A percentile compares a stretch with the other conserved stretches of the same genome.
phyloP scores from a whole-genome alignment of 2,329 filamentous ascomycete genomes.

The Pestalotiopsis fici region DNA sequence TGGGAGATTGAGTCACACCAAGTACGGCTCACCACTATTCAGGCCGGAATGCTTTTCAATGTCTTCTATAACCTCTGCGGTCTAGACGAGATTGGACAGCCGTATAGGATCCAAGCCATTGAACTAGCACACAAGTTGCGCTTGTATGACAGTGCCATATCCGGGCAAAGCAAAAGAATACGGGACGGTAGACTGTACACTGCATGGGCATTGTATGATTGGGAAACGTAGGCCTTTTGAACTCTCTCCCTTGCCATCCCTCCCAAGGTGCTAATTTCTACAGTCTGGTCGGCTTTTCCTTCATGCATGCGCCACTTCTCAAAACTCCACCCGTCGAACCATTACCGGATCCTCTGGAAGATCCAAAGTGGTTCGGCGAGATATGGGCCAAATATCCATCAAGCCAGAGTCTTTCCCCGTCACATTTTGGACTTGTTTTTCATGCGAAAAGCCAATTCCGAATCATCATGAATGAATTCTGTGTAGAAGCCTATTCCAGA shows the following conservation, averaged over 20 bases:
- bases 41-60: constrained; percentile 32
- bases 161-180: constrained; percentile 18
- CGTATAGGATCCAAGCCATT: constrained; percentile 32
- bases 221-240: constrained; percentile 7
- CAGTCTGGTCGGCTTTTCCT: constrained; percentile 17
- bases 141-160: constrained; percentile 24
- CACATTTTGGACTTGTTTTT: constrained; percentile 24
- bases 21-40: constrained; percentile 31
- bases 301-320: constrained; percentile 23
- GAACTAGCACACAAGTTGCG: constrained; percentile 31
- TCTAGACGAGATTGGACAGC: constrained; percentile 36
- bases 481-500: constrained; percentile 15
- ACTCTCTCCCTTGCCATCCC: background rate
- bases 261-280: background rate
- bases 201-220: constrained; percentile 33
- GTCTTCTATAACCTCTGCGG: constrained; percentile 31
- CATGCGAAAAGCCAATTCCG: constrained; percentile 29
- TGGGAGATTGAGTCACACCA: constrained; percentile 31
- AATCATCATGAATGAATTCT: constrained; percentile 26
- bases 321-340: constrained; percentile 20
- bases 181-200: constrained; percentile 27
- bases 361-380: constrained; percentile 31
- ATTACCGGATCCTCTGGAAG: constrained; percentile 26
- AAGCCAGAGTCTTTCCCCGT: constrained; percentile 20
- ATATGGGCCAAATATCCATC: constrained; percentile 29